phyloP scores from a whole-genome alignment of 139 green algal genomes.

The Chara braunii region DNA sequence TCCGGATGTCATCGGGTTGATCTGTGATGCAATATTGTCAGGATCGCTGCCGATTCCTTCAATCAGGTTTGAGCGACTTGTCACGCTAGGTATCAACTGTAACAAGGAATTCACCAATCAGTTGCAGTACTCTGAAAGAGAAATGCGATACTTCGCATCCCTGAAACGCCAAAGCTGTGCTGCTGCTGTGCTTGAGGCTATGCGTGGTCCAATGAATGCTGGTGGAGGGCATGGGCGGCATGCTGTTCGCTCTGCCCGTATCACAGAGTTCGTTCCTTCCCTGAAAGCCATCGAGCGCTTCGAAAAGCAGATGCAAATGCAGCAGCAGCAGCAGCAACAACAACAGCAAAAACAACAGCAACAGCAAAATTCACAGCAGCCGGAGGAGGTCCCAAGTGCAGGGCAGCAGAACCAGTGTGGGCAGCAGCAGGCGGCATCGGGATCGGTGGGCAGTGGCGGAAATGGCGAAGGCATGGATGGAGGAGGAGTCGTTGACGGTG shows the following conservation, averaged over 20 bases:
- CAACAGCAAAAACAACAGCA: neutral
- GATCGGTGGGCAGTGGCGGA: too few species aligned
- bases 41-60: constrained; percentile 10
- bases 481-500: too few species aligned
- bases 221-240: constrained; percentile 9
- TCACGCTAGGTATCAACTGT: constrained; percentile 10
- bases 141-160: constrained; percentile 15
- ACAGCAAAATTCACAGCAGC: too few species aligned
- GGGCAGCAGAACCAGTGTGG: too few species aligned
- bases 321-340: neutral
- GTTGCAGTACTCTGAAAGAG: constrained; percentile 6
- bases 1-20: constrained; percentile 2
- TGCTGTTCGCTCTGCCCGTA: constrained; percentile 4
- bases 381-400: too few species aligned
- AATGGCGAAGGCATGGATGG: too few species aligned
- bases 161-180: constrained; percentile 17
- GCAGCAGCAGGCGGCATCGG: too few species aligned
- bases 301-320: constrained; percentile 16
- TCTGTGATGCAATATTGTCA: constrained; percentile 4
- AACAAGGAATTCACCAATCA: constrained; percentile 28
- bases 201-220: constrained; percentile 17
- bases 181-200: constrained; percentile 8
- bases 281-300: constrained; percentile 19
- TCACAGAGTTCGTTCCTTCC: constrained; percentile 22
- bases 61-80: constrained; percentile 14